phyloP scores from a whole-genome alignment of 2,329 filamentous ascomycete genomes.

The Spiromastix sp. region DNA sequence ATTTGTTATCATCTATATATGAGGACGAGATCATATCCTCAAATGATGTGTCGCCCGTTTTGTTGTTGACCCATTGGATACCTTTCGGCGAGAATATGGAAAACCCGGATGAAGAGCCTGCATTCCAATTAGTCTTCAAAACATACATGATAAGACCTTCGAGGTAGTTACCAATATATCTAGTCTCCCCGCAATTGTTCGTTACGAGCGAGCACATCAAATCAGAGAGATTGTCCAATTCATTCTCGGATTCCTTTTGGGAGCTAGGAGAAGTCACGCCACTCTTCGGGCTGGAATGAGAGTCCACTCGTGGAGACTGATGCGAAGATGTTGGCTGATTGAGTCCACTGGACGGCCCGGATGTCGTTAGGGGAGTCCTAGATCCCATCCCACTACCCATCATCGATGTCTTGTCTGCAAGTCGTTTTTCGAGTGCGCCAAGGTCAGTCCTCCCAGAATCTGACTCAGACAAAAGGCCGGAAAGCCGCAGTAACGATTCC shows the following conservation, averaged over 20 bases:
- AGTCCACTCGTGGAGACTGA: slow-evolving; percentile 38
- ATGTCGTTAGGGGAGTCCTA: slow-evolving; percentile 9
- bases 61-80: slow-evolving; percentile 96
- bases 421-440: slow-evolving; percentile 71
- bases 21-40: slow-evolving; percentile 88
- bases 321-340: slow-evolving; percentile 23
- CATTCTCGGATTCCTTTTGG: slow-evolving; percentile 47
- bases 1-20: slow-evolving; percentile 88
- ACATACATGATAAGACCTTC: not conserved
- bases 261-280: slow-evolving; percentile 43
- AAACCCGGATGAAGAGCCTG: slow-evolving; percentile 91
- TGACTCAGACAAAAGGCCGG: slow-evolving; percentile 75
- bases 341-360: slow-evolving; percentile 5
- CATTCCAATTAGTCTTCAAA: slow-evolving; percentile 14
- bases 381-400: too few relatives aligned
- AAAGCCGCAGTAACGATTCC: slow-evolving; percentile 81
- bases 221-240: slow-evolving; percentile 82
- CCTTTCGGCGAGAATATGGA: slow-evolving; percentile 98
- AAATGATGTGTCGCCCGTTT: slow-evolving; percentile 92
- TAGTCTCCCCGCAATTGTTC: slow-evolving; percentile 85
- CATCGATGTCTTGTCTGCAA: slow-evolving; percentile 41
- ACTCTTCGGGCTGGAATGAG: slow-evolving; percentile 40
- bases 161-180: slow-evolving; percentile 71
- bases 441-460: slow-evolving; percentile 79
- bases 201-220: slow-evolving; percentile 99